phyloP scores from a whole-genome alignment of 306 rosid genomes.

The Gastrolobium villosum region DNA sequence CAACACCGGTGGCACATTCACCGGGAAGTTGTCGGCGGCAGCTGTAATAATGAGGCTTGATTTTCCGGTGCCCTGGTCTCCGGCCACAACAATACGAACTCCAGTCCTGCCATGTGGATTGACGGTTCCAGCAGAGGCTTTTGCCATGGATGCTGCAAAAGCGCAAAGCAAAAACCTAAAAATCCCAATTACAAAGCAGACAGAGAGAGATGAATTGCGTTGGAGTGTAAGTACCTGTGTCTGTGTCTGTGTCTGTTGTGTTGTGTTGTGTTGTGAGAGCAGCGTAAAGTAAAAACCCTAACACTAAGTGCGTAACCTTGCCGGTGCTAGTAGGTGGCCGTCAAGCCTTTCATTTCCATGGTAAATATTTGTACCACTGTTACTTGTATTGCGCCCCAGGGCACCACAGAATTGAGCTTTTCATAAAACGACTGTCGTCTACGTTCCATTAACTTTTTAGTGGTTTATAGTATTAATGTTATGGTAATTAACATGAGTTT shows the following conservation, averaged over 20 bases:
- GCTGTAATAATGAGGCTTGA: slow-evolving; percentile 94
- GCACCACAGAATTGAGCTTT: neutral
- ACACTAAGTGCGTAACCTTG: slow-evolving; percentile 13
- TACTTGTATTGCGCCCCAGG: slow-evolving; percentile 32
- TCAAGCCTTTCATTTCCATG: neutral
- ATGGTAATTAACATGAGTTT: too few relatives aligned
- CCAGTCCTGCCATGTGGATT: slow-evolving; percentile 65
- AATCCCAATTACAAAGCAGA: neutral
- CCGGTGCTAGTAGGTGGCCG: slow-evolving; percentile 41
- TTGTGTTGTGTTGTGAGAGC: neutral
- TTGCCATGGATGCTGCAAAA: slow-evolving; percentile 62
- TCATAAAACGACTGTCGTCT: slow-evolving; percentile 31
- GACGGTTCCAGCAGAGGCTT: slow-evolving; percentile 60
- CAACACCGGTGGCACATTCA: slow-evolving; percentile 78
- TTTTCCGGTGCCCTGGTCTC: slow-evolving; percentile 90
- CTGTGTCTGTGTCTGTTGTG: neutral
- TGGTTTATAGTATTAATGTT: slow-evolving; percentile 13
- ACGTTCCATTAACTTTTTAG: neutral
- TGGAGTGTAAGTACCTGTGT: neutral
- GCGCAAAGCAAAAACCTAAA: slow-evolving; percentile 14
- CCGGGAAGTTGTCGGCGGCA: slow-evolving; percentile 80
- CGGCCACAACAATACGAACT: slow-evolving; percentile 94
- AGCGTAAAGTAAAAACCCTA: slow-evolving; percentile 39
- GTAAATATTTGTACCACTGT: slow-evolving; percentile 33
- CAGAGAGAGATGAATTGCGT: neutral